Evolutionary conservation across 2,329 filamentous ascomycete genomes (phyloP).

Genomic region (Fusarium luffae): DNA sequence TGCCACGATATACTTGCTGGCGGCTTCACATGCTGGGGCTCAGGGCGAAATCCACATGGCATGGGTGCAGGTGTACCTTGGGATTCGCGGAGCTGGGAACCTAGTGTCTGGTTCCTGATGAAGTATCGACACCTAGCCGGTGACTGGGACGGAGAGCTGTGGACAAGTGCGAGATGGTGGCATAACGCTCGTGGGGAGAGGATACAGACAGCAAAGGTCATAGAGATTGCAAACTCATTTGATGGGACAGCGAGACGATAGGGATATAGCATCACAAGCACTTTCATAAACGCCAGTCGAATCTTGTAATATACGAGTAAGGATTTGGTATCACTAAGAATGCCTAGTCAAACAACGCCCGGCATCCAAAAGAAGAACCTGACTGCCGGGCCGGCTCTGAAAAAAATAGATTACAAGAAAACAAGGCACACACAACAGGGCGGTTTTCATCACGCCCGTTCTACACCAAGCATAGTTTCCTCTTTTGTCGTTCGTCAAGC

Average conservation of each 20-base stretch:
- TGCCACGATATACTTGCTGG: slow-evolving; percentile 52
- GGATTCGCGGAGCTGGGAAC: slow-evolving; percentile 59
- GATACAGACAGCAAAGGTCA: slow-evolving; percentile 24
- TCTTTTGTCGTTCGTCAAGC: slow-evolving; percentile 16
- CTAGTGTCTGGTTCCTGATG: slow-evolving; percentile 55
- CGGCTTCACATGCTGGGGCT: slow-evolving; percentile 54
- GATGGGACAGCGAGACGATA: slow-evolving; percentile 1
- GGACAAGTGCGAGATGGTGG: slow-evolving; percentile 48
- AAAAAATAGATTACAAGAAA: slow-evolving; percentile 29
- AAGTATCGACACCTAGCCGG: slow-evolving; percentile 54
- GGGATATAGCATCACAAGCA: background rate
- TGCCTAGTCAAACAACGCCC: slow-evolving; percentile 47
- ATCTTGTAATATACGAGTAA: slow-evolving; percentile 40
- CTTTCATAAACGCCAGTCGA: background rate
- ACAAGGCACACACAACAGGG: slow-evolving; percentile 32
- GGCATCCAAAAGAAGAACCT: slow-evolving; percentile 26
- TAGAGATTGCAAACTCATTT: background rate
- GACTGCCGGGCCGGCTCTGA: slow-evolving; percentile 28
- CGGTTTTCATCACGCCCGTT: slow-evolving; percentile 46
- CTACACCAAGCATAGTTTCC: slow-evolving; percentile 38
- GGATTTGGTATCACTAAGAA: slow-evolving; percentile 51
- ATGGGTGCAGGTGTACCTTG: slow-evolving; percentile 55
- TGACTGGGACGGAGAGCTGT: slow-evolving; percentile 53
- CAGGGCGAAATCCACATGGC: slow-evolving; percentile 41
- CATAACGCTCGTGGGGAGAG: slow-evolving; percentile 44